Evolutionary conservation across 2,329 filamentous ascomycete species (phyloP).

Genomic region (Calonectria hawksworthii): DNA sequence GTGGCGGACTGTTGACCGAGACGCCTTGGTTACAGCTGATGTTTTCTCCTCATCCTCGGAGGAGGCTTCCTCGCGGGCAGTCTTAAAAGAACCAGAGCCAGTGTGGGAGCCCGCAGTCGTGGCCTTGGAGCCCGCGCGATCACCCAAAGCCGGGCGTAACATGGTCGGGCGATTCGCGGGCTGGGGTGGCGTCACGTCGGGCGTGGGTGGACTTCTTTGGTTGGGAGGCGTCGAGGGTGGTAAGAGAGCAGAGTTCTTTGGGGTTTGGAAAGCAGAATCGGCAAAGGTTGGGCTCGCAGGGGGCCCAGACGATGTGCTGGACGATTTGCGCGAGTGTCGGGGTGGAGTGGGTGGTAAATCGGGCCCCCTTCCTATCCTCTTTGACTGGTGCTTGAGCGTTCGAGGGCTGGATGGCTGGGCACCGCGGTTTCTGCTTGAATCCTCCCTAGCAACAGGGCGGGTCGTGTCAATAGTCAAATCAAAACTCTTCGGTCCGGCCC

Average conservation of each 20-base stretch:
- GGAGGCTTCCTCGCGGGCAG: conserved; percentile 75
- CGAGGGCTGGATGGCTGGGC: conserved; percentile 56
- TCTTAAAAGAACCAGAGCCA: conserved; percentile 81
- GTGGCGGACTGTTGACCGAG: conserved; percentile 60
- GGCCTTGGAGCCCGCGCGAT: conserved; percentile 65
- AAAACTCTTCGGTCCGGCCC: conserved; percentile 36
- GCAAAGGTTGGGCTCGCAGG: conserved; percentile 58
- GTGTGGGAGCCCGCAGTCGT: conserved; percentile 73
- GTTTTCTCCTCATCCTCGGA: conserved; percentile 71
- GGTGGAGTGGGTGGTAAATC: conserved; percentile 75
- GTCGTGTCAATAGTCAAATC: conserved; percentile 48
- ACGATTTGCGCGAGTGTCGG: conserved; percentile 70
- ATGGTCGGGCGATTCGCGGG: conserved; percentile 58
- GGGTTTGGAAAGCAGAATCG: conserved; percentile 55
- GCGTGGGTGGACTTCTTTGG: conserved; percentile 79
- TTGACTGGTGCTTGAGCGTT: conserved; percentile 58
- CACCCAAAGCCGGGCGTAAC: conserved; percentile 61
- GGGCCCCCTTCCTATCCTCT: conserved; percentile 59
- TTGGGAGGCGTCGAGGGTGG: conserved; percentile 73
- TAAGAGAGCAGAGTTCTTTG: conserved; percentile 54
- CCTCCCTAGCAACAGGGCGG: conserved; percentile 31
- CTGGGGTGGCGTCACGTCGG: conserved; percentile 81
- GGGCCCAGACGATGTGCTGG: conserved; percentile 61
- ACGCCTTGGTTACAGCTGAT: conserved; percentile 58
- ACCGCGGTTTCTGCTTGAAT: conserved; percentile 33